Conservation (phyloP, 306 rosid species). For the Mucuna pruriens region DNA sequence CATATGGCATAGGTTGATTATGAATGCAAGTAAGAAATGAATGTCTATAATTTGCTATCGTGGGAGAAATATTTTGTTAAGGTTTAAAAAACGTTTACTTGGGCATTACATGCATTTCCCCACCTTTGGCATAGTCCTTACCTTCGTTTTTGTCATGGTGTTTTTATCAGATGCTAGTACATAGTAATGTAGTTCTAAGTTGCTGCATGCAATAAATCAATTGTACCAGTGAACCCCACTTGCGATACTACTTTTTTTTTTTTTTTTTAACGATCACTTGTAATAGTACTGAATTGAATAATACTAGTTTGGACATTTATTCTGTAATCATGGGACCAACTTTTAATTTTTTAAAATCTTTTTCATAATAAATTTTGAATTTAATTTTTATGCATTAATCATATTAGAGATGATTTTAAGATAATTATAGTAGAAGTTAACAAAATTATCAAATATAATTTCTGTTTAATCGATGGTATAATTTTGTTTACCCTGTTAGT, state of each 20-base stretch:
- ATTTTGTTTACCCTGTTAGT: too few relatives aligned
- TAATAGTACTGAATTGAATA: neutral
- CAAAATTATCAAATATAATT: too few relatives aligned
- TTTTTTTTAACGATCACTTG: too few relatives aligned
- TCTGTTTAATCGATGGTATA: too few relatives aligned
- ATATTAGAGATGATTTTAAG: too few relatives aligned
- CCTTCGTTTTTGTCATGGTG: neutral
- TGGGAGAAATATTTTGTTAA: neutral
- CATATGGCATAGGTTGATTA: neutral
- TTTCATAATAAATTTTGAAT: too few relatives aligned
- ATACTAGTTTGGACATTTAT: neutral
- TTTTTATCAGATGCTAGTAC: neutral
- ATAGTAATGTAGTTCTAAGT: neutral
- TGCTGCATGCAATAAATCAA: neutral
- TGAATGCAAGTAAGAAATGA: neutral
- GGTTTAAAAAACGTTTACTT: neutral
- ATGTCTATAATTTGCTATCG: neutral
- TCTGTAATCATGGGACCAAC: neutral
- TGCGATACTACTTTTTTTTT: neutral
- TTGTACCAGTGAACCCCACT: neutral
- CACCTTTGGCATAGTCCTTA: neutral
- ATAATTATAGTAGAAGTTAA: too few relatives aligned
- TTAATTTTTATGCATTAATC: too few relatives aligned
- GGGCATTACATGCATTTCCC: neutral
- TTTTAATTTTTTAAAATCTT: too few relatives aligned